Evolutionary conservation across 208 protist species (phyloP).

Genomic region (Trypanosoma avium): DNA sequence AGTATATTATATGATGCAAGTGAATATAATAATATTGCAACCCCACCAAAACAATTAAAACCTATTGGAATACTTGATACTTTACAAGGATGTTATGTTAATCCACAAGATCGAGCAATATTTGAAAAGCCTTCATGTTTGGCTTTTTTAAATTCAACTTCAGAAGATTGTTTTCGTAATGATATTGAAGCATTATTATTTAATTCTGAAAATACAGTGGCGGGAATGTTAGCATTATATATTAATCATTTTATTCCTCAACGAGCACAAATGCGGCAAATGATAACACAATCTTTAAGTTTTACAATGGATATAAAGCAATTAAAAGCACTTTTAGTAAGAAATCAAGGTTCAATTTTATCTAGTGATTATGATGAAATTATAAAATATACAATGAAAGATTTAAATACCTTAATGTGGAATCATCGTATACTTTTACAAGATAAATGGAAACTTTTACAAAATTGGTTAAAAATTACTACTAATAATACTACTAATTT

Average conservation of each 20-base stretch:
- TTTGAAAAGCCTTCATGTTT: neutral
- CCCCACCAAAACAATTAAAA: neutral
- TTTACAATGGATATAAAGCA: neutral
- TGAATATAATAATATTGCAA: neutral
- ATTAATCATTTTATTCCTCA: neutral
- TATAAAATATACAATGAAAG: neutral
- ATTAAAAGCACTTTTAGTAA: neutral
- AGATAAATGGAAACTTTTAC: neutral
- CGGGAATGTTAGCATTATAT: neutral
- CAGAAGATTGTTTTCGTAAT: neutral
- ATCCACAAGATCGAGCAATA: neutral
- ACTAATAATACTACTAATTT: neutral
- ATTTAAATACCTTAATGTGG: neutral
- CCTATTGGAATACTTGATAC: neutral
- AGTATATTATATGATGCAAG: neutral
- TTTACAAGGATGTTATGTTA: neutral
- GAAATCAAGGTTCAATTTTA: neutral
- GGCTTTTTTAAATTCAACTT: neutral
- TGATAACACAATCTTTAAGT: neutral
- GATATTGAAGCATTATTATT: neutral
- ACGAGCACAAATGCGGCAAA: neutral
- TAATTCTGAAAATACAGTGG: neutral
- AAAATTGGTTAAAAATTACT: neutral
- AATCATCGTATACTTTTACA: neutral
- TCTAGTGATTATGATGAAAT: neutral